Base-by-base conservation (phyloP, 108 stramenopile genomes). In the Conticribra guillardii region DNA sequence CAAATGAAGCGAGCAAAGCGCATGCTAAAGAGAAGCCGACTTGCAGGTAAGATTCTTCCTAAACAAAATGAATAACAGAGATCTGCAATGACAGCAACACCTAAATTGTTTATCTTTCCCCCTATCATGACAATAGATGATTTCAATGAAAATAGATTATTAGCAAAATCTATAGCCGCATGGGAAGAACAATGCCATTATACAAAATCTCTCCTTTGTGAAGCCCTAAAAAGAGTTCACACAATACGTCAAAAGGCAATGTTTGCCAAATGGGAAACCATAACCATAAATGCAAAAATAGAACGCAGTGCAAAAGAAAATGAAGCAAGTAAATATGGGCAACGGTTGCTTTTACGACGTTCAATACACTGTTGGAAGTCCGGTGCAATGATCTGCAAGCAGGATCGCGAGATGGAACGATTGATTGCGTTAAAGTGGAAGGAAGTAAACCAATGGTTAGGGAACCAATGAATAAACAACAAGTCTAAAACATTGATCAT, bases 131-230 rank as follows among this genome's bases (percentile, higher is more conserved):
- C n/a, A n/a, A 34, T 14, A 70, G 70, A 71, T 31, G 78, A 71
- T 26, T 71, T 79, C 51, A 49, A 71, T 55, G 46, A 61, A 48
- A 4, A 50, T 4, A 27, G 70, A 37, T 50, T 79, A 22, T 44
- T 67, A 22, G 64, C 78, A 26, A 79, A 66, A 19, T 50, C 70
- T 18, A 46, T 79, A 5, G 78, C 70, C 7, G 64, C 70, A 9
- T 41, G 70, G 70, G 70, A 79, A 33, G 69, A 47, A 17, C 27
- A 61, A 7, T 26, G 37, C 27, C 29, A 62, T 17, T 54, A 71
- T 63, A 54, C 50, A 3, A 37, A 67, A 27, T 34, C 49, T 7
- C n/a, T 45, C 0, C 15, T 60, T 2, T 1, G 18, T 27, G 7
- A 60, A 48, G 70, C 46, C 4, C 26, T 1, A 21, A 23, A 19